A percentile compares a stretch with the other conserved stretches of the same genome.
phyloP scores from a whole-genome alignment of 345 rosid genomes.

The Brassica carinata region DNA sequence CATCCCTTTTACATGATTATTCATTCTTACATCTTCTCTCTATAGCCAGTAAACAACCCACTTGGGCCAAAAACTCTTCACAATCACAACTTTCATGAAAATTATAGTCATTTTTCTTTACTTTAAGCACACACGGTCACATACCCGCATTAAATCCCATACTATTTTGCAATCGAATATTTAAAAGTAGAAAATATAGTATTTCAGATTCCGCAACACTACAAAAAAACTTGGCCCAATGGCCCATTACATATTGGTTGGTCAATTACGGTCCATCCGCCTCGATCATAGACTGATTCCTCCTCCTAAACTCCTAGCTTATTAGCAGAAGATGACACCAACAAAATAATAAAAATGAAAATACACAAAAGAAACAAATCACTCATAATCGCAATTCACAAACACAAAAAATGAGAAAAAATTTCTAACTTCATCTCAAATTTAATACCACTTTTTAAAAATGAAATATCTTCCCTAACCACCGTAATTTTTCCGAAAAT shows the following conservation, averaged over 20 bases:
- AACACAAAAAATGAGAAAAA: too few relatives aligned
- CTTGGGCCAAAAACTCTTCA: neutral
- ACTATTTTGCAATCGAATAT: neutral
- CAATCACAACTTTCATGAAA: neutral
- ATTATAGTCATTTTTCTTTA: neutral
- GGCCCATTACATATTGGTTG: neutral
- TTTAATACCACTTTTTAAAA: too few relatives aligned
- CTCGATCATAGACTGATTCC: neutral
- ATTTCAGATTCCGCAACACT: neutral
- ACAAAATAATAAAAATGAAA: neutral
- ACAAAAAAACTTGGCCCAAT: neutral
- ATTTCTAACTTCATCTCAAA: too few relatives aligned
- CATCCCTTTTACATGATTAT: neutral
- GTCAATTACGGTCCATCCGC: constrained; percentile 2
- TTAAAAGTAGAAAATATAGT: neutral
- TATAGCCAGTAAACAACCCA: neutral
- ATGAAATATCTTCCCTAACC: too few relatives aligned
- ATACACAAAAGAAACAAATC: neutral
- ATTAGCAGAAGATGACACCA: constrained; percentile 3
- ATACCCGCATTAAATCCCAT: neutral
- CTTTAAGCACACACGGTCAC: neutral
- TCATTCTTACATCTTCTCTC: neutral
- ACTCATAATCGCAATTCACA: neutral
- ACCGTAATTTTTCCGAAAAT: too few relatives aligned
- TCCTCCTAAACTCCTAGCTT: neutral